phyloP scores from a whole-genome alignment of 176 grass and related monocot species.

The Oryza brachyantha region DNA sequence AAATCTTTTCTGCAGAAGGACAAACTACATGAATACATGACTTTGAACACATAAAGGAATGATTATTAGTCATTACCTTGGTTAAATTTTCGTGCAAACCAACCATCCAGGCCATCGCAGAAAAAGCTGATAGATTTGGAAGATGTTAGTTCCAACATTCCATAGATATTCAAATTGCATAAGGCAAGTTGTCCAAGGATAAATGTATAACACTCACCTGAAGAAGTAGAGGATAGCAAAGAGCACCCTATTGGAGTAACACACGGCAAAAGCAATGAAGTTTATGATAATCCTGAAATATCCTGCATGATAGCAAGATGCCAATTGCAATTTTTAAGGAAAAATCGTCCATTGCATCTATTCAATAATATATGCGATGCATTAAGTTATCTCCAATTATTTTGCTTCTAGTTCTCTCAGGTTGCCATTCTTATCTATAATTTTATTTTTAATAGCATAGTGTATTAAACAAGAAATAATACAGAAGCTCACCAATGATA shows the following conservation, averaged over 20 bases:
- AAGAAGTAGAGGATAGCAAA: slow-evolving; percentile 91
- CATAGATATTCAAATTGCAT: neutral
- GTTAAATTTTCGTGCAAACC: slow-evolving; percentile 76
- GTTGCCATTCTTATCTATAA: neutral
- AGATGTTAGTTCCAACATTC: slow-evolving; percentile 13
- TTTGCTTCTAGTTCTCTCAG: neutral
- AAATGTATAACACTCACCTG: slow-evolving; percentile 43
- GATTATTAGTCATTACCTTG: slow-evolving; percentile 46
- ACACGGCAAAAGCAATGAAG: slow-evolving; percentile 74
- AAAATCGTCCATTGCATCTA: neutral
- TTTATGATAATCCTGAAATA: slow-evolving; percentile 95
- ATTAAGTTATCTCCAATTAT: neutral
- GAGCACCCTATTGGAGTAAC: slow-evolving; percentile 59
- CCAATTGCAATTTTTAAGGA: neutral
- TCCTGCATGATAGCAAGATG: slow-evolving; percentile 29
- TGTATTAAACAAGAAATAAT: neutral
- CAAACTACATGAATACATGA: neutral
- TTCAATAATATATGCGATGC: neutral
- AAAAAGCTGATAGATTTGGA: slow-evolving; percentile 55
- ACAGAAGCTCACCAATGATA: slow-evolving; percentile 49
- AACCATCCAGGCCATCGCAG: slow-evolving; percentile 71
- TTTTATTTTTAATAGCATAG: neutral
- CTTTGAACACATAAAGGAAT: neutral
- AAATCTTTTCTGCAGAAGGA: neutral
- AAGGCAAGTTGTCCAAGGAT: neutral